A percentile compares a stretch with the other conserved stretches of the same genome.
Conservation (phyloP, 257 asterid genomes). For the Pogostemon cablin region DNA sequence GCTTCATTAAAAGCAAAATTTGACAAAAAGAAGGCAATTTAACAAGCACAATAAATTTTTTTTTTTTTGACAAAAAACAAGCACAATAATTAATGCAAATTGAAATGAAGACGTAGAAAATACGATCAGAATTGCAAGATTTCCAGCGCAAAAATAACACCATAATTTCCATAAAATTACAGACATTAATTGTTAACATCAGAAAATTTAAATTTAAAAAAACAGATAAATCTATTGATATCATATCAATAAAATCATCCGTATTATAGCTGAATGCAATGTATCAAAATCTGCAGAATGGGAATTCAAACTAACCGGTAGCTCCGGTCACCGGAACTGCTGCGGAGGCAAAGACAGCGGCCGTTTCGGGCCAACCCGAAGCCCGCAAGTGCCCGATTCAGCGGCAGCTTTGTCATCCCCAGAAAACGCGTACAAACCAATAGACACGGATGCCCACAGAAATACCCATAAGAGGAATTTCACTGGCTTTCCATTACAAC, state of each 20-base stretch:
- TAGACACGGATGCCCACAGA: slow-evolving; percentile 78
- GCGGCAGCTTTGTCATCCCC: slow-evolving; percentile 77
- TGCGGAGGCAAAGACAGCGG: slow-evolving; percentile 78
- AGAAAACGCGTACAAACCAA: slow-evolving; percentile 66
- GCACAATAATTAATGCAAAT: no score
- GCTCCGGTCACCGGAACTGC: slow-evolving; percentile 80
- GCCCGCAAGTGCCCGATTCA: slow-evolving; percentile 73
- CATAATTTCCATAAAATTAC: not conserved
- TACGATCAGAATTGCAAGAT: not conserved
- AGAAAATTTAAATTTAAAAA: not conserved
- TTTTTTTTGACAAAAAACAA: no score
- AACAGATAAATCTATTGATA: no score
- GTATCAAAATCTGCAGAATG: not conserved
- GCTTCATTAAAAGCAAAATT: no score
- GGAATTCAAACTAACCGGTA: slow-evolving; percentile 56
- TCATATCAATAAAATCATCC: no score
- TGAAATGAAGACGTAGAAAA: no score
- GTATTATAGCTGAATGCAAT: no score
- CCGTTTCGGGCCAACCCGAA: slow-evolving; percentile 79
- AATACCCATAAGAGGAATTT: slow-evolving; percentile 66
- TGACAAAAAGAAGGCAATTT: no score
- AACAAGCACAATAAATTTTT: no score
- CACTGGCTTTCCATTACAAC: slow-evolving; percentile 49
- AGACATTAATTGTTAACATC: not conserved
- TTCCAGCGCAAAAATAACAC: not conserved